phyloP scores from a whole-genome alignment of 768 basidiomycete genomes.

The Naganishia antarctica region DNA sequence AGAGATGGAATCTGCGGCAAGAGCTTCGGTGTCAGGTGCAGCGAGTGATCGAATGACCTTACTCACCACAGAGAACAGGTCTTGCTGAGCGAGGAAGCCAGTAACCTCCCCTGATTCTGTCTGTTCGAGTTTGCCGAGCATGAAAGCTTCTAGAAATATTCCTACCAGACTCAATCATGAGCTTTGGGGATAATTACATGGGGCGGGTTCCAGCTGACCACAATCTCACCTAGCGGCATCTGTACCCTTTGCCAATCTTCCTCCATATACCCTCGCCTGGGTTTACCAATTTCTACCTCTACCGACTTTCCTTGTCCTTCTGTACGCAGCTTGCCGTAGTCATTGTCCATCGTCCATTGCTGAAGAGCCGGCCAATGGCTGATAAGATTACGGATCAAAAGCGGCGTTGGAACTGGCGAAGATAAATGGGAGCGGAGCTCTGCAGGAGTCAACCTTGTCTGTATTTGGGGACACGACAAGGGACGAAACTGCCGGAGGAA shows the following conservation, averaged over 20 bases:
- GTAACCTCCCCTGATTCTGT: neutral
- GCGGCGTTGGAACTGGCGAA: neutral
- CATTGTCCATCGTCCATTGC: neutral
- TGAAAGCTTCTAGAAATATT: conserved; percentile 46
- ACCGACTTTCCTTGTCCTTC: conserved; percentile 31
- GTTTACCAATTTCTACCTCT: conserved; percentile 41
- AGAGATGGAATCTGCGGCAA: conserved; percentile 21
- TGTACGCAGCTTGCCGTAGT: neutral
- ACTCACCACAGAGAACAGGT: conserved; percentile 33
- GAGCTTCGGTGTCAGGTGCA: too few species aligned
- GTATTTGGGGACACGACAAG: too few species aligned
- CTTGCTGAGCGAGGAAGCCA: conserved; percentile 42
- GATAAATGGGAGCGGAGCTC: conserved; percentile 11
- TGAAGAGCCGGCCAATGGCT: conserved; percentile 6
- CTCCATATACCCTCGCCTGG: conserved; percentile 43
- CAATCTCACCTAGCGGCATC: conserved; percentile 42
- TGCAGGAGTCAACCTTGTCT: too few species aligned
- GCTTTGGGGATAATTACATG: too few species aligned
- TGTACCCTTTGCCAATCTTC: conserved; percentile 34
- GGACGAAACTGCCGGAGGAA: too few species aligned
- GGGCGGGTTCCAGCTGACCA: neutral
- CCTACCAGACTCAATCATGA: too few species aligned
- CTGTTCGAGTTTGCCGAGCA: conserved; percentile 36
- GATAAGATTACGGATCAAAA: conserved; percentile 1
- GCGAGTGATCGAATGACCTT: neutral